These are phyloP conservation scores for Tagetes patula DNA, from an alignment of 129 eudicot genomes.

Conservation along the genomic window DNA sequence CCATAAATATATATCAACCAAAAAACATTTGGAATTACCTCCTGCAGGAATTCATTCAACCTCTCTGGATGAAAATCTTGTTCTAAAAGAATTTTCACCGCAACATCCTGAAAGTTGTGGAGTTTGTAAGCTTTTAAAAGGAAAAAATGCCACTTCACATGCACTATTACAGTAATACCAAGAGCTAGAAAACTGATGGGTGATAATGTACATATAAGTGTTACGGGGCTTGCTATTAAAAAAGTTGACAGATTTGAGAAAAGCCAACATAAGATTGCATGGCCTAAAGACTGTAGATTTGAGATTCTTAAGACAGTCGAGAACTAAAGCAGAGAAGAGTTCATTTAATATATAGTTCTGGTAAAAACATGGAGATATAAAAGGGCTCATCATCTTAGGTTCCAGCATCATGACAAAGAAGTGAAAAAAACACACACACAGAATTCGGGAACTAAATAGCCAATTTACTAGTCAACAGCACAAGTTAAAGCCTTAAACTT, in stretches of 20 bases:
- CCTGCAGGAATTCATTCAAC: conserved; percentile 68
- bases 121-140: conserved; percentile 13
- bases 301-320: neutral
- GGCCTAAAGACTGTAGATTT: neutral
- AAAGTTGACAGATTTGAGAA: neutral
- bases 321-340: neutral
- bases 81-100: conserved; percentile 87
- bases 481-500: too few relatives aligned
- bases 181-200: neutral
- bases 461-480: neutral
- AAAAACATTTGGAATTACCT: conserved; percentile 37
- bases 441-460: too few relatives aligned
- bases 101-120: conserved; percentile 66
- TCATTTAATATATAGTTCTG: neutral
- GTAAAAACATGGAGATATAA: neutral
- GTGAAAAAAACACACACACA: too few relatives aligned
- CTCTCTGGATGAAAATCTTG: conserved; percentile 79
- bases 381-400: neutral
- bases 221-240: neutral
- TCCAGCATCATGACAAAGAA: neutral
- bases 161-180: conserved; percentile 1
- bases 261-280: conserved; percentile 1
- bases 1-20: neutral
- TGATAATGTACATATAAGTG: conserved; percentile 9
- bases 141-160: conserved; percentile 8